phyloP scores from a whole-genome alignment of 2,329 filamentous ascomycete genomes.

The Colletotrichum shisoi region DNA sequence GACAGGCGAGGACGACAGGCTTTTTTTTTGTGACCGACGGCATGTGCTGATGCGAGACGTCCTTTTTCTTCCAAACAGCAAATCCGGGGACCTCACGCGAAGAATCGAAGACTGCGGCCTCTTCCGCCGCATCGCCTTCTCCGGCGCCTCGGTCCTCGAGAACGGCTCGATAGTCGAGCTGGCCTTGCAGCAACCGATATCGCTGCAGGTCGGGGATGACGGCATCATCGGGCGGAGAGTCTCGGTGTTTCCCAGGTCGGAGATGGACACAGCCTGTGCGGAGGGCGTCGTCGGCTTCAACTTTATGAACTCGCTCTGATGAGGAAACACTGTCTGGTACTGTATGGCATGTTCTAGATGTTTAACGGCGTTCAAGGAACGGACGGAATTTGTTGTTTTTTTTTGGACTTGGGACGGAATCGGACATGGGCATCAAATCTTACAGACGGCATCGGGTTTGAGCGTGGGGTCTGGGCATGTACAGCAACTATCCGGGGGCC shows the following conservation, averaged over 20 bases:
- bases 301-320: conserved; percentile 34
- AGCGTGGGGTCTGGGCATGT: no score
- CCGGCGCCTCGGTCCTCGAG: conserved; percentile 30
- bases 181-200: conserved; percentile 51
- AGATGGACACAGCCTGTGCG: conserved; percentile 49
- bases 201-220: conserved; percentile 54
- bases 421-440: no score
- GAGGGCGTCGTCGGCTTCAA: conserved; percentile 63
- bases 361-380: not conserved
- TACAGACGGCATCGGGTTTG: no score
- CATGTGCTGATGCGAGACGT: no score
- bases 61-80: conserved; percentile 41
- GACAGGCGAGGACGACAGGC: no score
- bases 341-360: fast-evolving
- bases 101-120: conserved; percentile 53
- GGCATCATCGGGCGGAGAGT: conserved; percentile 61
- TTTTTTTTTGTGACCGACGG: no score
- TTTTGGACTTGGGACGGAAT: not conserved
- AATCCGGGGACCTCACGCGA: conserved; percentile 55
- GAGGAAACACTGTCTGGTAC: no score
- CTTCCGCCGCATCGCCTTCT: conserved; percentile 51
- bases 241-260: conserved; percentile 48
- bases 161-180: conserved; percentile 45
- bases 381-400: no score
- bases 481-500: no score